Percentiles rank a stretch among this genome's conserved stretches.
phyloP scores from a whole-genome alignment of 139 green algal species.

The Spirogloea muscicola region DNA sequence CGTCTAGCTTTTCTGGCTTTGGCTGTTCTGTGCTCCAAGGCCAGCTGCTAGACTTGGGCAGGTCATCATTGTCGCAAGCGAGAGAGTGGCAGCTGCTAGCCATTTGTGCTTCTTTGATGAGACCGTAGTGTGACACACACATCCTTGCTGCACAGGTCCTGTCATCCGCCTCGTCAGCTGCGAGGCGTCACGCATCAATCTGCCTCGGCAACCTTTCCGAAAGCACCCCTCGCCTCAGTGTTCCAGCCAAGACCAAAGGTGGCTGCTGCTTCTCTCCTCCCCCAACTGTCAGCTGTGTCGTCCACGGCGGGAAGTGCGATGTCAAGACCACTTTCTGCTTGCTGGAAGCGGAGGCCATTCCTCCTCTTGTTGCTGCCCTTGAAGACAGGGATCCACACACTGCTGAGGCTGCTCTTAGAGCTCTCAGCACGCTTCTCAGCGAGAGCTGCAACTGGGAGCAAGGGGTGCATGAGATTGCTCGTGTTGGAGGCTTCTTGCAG shows the following conservation, averaged over 20 bases:
- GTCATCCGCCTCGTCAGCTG: too few relatives aligned
- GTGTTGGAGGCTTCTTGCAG: too few relatives aligned
- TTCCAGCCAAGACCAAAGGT: neutral
- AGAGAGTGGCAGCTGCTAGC: too few relatives aligned
- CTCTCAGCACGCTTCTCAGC: conserved; percentile 16
- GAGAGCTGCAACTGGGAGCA: conserved; percentile 16
- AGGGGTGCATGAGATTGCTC: conserved; percentile 15
- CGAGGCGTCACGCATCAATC: conserved; percentile 9
- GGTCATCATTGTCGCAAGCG: too few relatives aligned
- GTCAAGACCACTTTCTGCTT: conserved; percentile 26
- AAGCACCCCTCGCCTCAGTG: neutral
- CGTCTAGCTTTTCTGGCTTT: too few relatives aligned
- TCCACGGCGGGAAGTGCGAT: conserved; percentile 17
- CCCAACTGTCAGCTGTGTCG: neutral
- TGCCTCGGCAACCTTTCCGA: conserved; percentile 30
- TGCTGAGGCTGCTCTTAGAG: conserved; percentile 18
- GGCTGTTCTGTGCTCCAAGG: too few relatives aligned
- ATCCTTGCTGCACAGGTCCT: too few relatives aligned
- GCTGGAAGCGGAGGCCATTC: conserved; percentile 25
- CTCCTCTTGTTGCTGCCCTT: conserved; percentile 9
- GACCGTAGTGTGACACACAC: too few relatives aligned
- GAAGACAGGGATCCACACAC: conserved; percentile 14
- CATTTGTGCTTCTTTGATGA: too few relatives aligned
- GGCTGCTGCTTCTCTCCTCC: conserved; percentile 30
- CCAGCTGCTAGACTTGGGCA: too few relatives aligned